Evolutionary conservation across 331 rosid genomes (phyloP), one percentile per base, ranked within the genome.

Genomic region (Malus hybrid): DNA sequence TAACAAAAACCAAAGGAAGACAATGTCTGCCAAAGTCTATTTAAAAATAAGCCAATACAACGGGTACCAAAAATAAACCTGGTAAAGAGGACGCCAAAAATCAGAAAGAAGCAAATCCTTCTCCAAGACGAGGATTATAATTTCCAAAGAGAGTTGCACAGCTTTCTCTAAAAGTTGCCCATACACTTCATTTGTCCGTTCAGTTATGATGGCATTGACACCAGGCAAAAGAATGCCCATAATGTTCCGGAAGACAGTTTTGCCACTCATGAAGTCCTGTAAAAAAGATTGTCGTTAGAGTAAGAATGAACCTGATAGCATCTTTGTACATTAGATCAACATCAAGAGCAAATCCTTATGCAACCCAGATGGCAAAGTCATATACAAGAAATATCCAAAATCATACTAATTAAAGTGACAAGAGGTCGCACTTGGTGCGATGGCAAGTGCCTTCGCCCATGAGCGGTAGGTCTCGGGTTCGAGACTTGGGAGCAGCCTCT

Each of bases 221-320:
- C 99, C 99, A 1, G 80, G 92, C 76, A 88, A 87, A 85, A 94
- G 94, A 84, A 94, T 90, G 76, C 93, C 88, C 95, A 94, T 94
- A 71, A 94, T 92, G 83, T 94, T 94, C 71, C 97, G 89, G 56
- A 94, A 90, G 76, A 81, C 89, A 68, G 91, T 82, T 85, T 92
- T 94, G 7, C 97, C 99, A 81, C 97, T 94, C 99, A 94, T 94
- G 85, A 94, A 94, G 78, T 94, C 99, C 99, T 94, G 89, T 82
- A 78, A 83, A 73, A 71, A 29, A 63, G 16, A 16, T 64, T 18
- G 32, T 79, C 3, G 34, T 18, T 29, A 29, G 19, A 29, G 69
- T 61, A 29, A 46, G 33, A 48, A 55, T 29, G 31, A 29, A 28
- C 10, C 9, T 20, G 19, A 64, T 64, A 31, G 4, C 4, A 24